phyloP scores from a whole-genome alignment of 495 filamentous ascomycete genomes.

The Aspergillus affinis region DNA sequence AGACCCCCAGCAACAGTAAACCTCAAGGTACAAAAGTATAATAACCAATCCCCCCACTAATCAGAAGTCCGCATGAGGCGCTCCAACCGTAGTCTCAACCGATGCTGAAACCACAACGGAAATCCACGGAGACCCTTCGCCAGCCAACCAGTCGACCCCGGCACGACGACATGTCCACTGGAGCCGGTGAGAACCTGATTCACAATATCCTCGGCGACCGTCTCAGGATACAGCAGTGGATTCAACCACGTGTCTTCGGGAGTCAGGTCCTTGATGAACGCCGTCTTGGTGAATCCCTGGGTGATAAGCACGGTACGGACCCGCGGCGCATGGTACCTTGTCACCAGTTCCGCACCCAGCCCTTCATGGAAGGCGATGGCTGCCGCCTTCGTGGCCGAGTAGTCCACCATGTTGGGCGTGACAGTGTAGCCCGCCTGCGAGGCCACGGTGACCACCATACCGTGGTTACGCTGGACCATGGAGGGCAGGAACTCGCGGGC shows the following conservation, averaged over 20 bases:
- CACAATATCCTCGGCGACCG: slow-evolving; percentile 64
- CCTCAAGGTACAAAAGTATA: background rate
- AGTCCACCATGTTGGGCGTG: slow-evolving; percentile 67
- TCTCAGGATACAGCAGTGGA: slow-evolving; percentile 59
- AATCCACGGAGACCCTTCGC: slow-evolving; percentile 33
- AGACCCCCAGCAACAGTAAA: background rate
- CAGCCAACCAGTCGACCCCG: slow-evolving; percentile 29
- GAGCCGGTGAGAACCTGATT: slow-evolving; percentile 53
- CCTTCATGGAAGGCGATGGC: slow-evolving; percentile 70
- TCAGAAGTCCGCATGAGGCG: slow-evolving; percentile 28
- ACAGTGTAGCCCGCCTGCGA: slow-evolving; percentile 58
- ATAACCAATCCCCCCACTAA: slow-evolving; percentile 1
- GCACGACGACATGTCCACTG: slow-evolving; percentile 19
- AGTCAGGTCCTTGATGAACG: slow-evolving; percentile 58
- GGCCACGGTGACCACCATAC: slow-evolving; percentile 74
- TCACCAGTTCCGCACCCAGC: slow-evolving; percentile 59
- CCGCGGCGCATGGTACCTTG: slow-evolving; percentile 59
- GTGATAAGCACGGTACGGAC: slow-evolving; percentile 67
- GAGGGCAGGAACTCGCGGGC: slow-evolving; percentile 64
- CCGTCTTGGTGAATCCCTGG: slow-evolving; percentile 62
- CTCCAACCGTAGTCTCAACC: slow-evolving; percentile 31
- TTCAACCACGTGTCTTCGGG: slow-evolving; percentile 54
- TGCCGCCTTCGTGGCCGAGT: slow-evolving; percentile 66
- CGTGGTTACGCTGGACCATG: slow-evolving; percentile 65
- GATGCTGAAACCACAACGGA: slow-evolving; percentile 46